Evolutionary conservation across 805 yeast species (phyloP).

Genomic region (Monosporozyma aerobia): DNA sequence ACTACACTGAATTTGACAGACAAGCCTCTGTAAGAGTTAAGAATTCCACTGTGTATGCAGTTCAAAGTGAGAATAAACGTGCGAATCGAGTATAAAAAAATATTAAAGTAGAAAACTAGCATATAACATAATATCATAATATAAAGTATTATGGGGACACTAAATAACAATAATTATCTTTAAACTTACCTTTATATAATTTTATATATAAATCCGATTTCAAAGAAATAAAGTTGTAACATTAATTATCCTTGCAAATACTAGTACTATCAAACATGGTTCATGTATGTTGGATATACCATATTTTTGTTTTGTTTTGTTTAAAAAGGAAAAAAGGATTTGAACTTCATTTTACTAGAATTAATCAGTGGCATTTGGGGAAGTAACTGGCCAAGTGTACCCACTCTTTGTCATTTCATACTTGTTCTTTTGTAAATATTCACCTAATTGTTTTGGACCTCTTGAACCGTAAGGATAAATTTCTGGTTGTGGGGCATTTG

Average conservation of each 20-base stretch:
- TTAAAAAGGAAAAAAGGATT: too few relatives aligned
- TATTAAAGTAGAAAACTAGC: too few relatives aligned
- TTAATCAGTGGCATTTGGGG: slow-evolving; percentile 24
- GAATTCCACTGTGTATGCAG: slow-evolving; percentile 18
- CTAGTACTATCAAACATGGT: background rate
- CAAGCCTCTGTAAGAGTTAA: slow-evolving; percentile 18
- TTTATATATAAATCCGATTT: background rate
- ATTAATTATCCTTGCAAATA: background rate
- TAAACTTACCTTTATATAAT: background rate
- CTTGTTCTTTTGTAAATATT: slow-evolving; percentile 59
- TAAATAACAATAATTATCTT: background rate
- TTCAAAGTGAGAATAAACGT: slow-evolving; percentile 9
- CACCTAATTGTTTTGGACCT: slow-evolving; percentile 63
- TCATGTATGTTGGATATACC: background rate
- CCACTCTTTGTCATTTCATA: slow-evolving; percentile 50
- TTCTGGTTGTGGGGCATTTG: slow-evolving; percentile 55
- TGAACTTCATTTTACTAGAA: background rate
- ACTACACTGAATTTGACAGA: slow-evolving; percentile 22
- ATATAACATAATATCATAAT: background rate
- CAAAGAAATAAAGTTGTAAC: background rate
- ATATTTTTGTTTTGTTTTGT: background rate
- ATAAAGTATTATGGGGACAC: background rate
- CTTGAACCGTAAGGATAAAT: slow-evolving; percentile 83
- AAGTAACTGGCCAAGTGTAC: slow-evolving; percentile 87
- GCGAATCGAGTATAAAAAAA: background rate